phyloP scores from a whole-genome alignment of 2,329 filamentous ascomycete genomes.

The Cladosporium halotolerans region DNA sequence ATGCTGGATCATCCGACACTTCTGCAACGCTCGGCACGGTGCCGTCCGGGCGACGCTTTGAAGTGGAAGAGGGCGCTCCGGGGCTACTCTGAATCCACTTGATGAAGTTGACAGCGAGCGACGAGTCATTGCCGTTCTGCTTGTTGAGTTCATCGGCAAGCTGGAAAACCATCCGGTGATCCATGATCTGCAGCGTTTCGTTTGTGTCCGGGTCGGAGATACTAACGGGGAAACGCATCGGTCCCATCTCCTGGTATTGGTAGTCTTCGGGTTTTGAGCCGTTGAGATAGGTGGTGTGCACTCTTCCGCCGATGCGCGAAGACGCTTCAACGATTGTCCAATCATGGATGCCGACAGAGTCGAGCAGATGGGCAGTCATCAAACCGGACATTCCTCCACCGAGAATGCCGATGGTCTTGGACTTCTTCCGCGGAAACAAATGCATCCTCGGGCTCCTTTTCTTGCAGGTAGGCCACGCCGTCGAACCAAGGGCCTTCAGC shows the following conservation, averaged over 20 bases:
- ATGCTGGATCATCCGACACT: slow-evolving; percentile 37
- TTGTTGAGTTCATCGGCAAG: slow-evolving; percentile 54
- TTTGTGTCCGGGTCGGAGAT: slow-evolving; percentile 46
- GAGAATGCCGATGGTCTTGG: slow-evolving; percentile 55
- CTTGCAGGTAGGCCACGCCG: slow-evolving; percentile 53
- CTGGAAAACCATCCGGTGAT: slow-evolving; percentile 61
- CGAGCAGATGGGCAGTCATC: slow-evolving; percentile 48
- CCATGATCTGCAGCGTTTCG: slow-evolving; percentile 52
- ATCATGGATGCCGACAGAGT: slow-evolving; percentile 53
- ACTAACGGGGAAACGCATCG: slow-evolving; percentile 57
- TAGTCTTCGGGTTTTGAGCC: slow-evolving; percentile 55
- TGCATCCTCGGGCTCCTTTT: slow-evolving; percentile 47
- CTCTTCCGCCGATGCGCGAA: slow-evolving; percentile 55
- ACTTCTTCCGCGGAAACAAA: slow-evolving; percentile 50
- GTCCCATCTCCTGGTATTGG: slow-evolving; percentile 62
- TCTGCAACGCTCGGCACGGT: slow-evolving; percentile 49
- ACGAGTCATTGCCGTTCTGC: slow-evolving; percentile 52
- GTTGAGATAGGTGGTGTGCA: slow-evolving; percentile 58
- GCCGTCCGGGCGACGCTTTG: slow-evolving; percentile 45
- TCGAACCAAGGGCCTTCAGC: slow-evolving; percentile 60
- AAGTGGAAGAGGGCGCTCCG: slow-evolving; percentile 50
- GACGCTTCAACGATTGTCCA: slow-evolving; percentile 58
- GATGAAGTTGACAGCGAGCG: slow-evolving; percentile 53
- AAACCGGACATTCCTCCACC: slow-evolving; percentile 61
- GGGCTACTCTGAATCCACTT: slow-evolving; percentile 52